Conservation (phyloP, 805 yeast species). For the Metschnikowia noctiluminum region DNA sequence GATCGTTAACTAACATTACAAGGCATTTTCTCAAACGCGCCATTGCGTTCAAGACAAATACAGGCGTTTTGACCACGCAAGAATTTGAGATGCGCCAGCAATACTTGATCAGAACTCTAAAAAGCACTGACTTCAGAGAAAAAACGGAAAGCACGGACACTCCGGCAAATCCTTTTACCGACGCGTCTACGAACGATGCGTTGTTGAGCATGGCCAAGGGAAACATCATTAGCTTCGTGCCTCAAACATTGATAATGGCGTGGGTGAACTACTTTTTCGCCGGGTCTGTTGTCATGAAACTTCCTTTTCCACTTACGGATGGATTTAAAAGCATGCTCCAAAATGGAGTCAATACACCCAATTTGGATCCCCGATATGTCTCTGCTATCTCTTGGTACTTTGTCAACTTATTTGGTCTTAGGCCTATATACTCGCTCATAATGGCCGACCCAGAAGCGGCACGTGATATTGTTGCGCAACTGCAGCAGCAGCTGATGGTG, state of each 20-base stretch:
- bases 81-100: constrained; percentile 55
- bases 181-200: constrained; percentile 68
- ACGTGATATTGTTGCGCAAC: constrained; percentile 41
- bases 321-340: constrained; percentile 93
- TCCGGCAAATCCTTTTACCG: constrained; percentile 61
- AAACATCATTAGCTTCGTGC: constrained; percentile 78
- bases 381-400: constrained; percentile 95
- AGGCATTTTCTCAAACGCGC: constrained; percentile 60
- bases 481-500: constrained; percentile 37
- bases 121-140: constrained; percentile 54
- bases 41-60: constrained; percentile 53
- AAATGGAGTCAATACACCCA: constrained; percentile 77
- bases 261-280: constrained; percentile 94
- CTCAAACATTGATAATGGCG: constrained; percentile 92
- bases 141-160: constrained; percentile 38
- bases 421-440: constrained; percentile 70
- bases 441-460: constrained; percentile 52
- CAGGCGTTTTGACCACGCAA: constrained; percentile 44
- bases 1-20: too few species aligned
- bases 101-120: constrained; percentile 45
- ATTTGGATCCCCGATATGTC: constrained; percentile 88
- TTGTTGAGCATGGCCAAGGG: constrained; percentile 76
- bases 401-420: constrained; percentile 78
- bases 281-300: constrained; percentile 73
- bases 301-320: constrained; percentile 89